Percentiles rank a stretch among this genome's conserved stretches.
Evolutionary conservation across 164 flowering plant species (phyloP).

Genomic region (Buxus sempervirens): DNA sequence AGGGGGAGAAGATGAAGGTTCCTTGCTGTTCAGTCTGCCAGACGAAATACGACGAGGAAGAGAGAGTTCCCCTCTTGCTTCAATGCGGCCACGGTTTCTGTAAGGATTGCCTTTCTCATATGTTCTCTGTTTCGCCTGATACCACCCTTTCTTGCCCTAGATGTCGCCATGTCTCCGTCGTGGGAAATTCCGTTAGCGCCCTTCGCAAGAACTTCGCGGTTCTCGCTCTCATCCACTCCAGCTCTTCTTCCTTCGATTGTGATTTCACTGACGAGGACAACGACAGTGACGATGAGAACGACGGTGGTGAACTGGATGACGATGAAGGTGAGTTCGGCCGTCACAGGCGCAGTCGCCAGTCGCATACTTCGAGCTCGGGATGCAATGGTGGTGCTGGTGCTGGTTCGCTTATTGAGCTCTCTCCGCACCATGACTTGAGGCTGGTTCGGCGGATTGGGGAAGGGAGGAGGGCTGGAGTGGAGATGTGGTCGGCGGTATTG

Average conservation of each 20-base stretch:
- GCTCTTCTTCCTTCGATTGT: conserved; percentile 24
- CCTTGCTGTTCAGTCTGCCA: conserved; percentile 94
- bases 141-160: conserved; percentile 77
- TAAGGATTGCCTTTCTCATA: conserved; percentile 67
- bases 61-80: conserved; percentile 78
- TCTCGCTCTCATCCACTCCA: conserved; percentile 53
- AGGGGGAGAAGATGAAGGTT: conserved; percentile 48
- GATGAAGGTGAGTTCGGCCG: conserved; percentile 26
- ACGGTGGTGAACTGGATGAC: conserved; percentile 11
- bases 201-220: conserved; percentile 86
- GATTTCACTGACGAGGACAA: conserved; percentile 50
- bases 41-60: conserved; percentile 80
- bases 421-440: conserved; percentile 54
- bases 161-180: conserved; percentile 78
- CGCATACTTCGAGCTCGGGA: conserved; percentile 40
- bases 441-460: conserved; percentile 52
- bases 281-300: conserved; percentile 32
- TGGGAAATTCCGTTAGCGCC: conserved; percentile 85
- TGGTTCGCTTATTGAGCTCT: conserved; percentile 56
- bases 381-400: conserved; percentile 26
- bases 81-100: conserved; percentile 99
- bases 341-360: conserved; percentile 24
- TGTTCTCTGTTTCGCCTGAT: conserved; percentile 74
- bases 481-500: conserved; percentile 66
- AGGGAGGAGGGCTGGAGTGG: conserved; percentile 52